These are phyloP conservation scores for Didymella keratinophila DNA, from an alignment of 2,329 filamentous ascomycete genomes.

Conservation along the genomic window DNA sequence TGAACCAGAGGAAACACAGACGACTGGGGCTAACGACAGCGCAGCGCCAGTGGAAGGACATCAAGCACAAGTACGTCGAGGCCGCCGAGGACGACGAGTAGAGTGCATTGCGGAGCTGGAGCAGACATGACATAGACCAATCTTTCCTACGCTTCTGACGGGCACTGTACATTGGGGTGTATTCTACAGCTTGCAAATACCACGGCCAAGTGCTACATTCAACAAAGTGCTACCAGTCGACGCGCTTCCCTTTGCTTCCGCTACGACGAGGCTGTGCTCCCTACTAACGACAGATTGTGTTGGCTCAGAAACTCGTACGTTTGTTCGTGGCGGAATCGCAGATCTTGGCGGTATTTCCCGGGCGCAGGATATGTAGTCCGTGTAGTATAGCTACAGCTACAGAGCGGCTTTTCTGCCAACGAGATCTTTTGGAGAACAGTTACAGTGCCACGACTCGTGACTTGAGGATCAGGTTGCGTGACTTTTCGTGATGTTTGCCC, in stretches of 20 bases:
- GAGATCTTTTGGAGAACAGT: background rate
- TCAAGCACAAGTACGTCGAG: conserved; percentile 86
- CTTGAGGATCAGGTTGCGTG: background rate
- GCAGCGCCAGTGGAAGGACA: conserved; percentile 99
- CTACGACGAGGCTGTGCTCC: background rate
- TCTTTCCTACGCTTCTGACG: conserved; percentile 26
- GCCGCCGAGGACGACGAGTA: conserved; percentile 69
- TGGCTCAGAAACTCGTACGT: background rate
- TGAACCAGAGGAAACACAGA: conserved; percentile 7
- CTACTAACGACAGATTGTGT: background rate
- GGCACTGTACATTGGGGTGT: conserved; percentile 48
- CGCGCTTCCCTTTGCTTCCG: background rate
- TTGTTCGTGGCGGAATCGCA: background rate
- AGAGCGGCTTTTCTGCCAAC: background rate
- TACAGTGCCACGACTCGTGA: background rate
- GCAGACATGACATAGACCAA: conserved; percentile 29
- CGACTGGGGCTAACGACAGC: conserved; percentile 29
- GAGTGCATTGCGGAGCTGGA: conserved; percentile 19
- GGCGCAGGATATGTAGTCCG: background rate
- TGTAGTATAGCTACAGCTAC: background rate
- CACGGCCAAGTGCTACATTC: conserved; percentile 26
- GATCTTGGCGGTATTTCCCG: too few species aligned
- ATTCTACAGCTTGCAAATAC: conserved; percentile 45
- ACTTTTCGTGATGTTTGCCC: background rate
- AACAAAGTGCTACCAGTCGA: conserved; percentile 17